A percentile compares a stretch with the other conserved stretches of the same genome.
Conservation (phyloP, 2,329 filamentous ascomycete genomes). For the Diaporthe capsici region DNA sequence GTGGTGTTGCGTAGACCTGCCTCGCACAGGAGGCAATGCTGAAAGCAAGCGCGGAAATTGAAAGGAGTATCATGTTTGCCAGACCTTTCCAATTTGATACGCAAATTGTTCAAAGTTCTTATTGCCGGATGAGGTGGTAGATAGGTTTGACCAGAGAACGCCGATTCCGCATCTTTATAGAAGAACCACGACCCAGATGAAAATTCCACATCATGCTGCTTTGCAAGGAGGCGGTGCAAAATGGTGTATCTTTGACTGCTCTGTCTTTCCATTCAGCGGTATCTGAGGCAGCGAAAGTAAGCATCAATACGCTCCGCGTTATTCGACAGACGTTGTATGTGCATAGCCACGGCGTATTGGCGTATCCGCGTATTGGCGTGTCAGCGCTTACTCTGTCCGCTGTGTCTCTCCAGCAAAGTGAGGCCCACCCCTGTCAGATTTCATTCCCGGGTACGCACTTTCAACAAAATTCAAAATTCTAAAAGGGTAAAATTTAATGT, state of each 20-base stretch:
- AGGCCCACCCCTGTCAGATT: too few relatives aligned
- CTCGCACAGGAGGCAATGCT: neutral
- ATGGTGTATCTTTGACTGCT: neutral
- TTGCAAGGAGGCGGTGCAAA: neutral
- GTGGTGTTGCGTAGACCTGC: neutral
- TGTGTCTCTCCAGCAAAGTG: too few relatives aligned
- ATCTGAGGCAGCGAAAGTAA: neutral
- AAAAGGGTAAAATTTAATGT: too few relatives aligned
- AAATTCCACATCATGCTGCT: neutral
- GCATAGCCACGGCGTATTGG: slow-evolving; percentile 4
- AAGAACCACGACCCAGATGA: neutral
- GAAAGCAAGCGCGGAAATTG: neutral
- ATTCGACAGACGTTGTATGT: neutral
- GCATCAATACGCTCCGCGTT: neutral
- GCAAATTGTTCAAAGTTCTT: neutral
- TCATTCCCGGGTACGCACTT: too few relatives aligned
- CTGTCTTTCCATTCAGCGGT: neutral
- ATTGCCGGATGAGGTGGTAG: neutral
- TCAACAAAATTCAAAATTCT: too few relatives aligned
- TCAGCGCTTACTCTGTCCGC: slow-evolving; percentile 9
- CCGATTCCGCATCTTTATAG: slow-evolving; percentile 1
- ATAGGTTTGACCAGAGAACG: neutral
- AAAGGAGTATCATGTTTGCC: neutral
- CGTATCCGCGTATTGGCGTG: slow-evolving; percentile 7
- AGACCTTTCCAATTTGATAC: neutral